These are phyloP conservation scores for Elasticomyces elasticus DNA, from an alignment of 495 filamentous ascomycete genomes.

Conservation along the genomic window DNA sequence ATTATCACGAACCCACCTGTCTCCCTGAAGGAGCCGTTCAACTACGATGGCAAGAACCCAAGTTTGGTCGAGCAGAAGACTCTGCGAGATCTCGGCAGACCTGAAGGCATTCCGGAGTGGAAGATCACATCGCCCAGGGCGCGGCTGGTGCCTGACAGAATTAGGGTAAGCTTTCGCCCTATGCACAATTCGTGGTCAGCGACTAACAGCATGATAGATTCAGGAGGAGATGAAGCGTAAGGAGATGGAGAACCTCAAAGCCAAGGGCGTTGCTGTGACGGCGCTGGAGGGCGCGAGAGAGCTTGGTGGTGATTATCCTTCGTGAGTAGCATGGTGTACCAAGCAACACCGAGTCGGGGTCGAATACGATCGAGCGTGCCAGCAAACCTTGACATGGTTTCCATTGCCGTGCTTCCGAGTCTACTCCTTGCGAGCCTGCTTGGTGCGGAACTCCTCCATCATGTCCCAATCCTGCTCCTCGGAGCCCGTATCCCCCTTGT, in stretches of 20 bases:
- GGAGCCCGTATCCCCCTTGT: too few relatives aligned
- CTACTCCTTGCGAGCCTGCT: too few relatives aligned
- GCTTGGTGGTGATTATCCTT: neutral
- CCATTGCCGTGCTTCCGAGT: too few relatives aligned
- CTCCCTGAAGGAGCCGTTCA: conserved; percentile 14
- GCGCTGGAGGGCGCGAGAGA: neutral
- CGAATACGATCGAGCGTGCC: too few relatives aligned
- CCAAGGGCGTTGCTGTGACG: conserved; percentile 2
- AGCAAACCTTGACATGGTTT: too few relatives aligned
- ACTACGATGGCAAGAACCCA: conserved; percentile 8
- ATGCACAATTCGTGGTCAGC: neutral
- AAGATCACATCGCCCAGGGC: conserved; percentile 7
- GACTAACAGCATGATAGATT: neutral
- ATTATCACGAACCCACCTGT: conserved; percentile 16
- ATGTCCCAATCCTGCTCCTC: too few relatives aligned
- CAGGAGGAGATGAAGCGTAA: conserved; percentile 9
- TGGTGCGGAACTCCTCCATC: too few relatives aligned
- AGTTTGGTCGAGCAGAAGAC: conserved; percentile 11
- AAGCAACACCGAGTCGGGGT: too few relatives aligned
- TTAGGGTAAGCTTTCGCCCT: neutral
- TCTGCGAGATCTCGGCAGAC: conserved; percentile 4
- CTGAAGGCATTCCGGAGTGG: conserved; percentile 10
- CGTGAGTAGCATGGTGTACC: too few relatives aligned
- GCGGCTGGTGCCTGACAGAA: conserved; percentile 2
- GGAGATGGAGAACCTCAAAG: conserved; percentile 10